Conservation (phyloP, 805 yeast genomes). For the Candida germanica region DNA sequence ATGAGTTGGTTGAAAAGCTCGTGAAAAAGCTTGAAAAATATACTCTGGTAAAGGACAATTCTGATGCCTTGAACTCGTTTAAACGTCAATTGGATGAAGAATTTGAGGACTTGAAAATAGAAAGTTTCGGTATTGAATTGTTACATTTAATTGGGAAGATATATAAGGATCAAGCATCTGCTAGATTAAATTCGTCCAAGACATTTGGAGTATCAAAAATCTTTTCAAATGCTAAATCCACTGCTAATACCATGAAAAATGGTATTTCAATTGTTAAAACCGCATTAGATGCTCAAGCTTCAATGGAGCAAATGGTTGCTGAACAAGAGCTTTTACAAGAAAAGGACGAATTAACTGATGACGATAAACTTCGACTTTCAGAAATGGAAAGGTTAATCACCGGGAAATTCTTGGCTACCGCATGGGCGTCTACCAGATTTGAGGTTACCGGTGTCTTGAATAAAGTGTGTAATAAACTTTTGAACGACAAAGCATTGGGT, state of each 20-base stretch:
- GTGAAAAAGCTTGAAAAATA: slow-evolving; percentile 46
- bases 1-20: slow-evolving; percentile 49
- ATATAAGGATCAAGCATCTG: slow-evolving; percentile 72
- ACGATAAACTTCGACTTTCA: slow-evolving; percentile 41
- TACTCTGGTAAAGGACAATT: slow-evolving; percentile 58
- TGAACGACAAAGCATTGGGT: slow-evolving; percentile 57
- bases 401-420: slow-evolving; percentile 89
- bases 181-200: slow-evolving; percentile 68
- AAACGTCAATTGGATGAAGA: slow-evolving; percentile 53
- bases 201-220: slow-evolving; percentile 86
- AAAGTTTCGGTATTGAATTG: slow-evolving; percentile 90
- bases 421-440: slow-evolving; percentile 90
- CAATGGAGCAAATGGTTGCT: slow-evolving; percentile 64
- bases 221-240: slow-evolving; percentile 76
- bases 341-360: slow-evolving; percentile 30
- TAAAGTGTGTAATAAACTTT: slow-evolving; percentile 51
- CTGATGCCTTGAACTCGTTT: slow-evolving; percentile 58
- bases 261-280: slow-evolving; percentile 79
- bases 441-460: slow-evolving; percentile 89
- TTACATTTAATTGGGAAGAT: slow-evolving; percentile 79
- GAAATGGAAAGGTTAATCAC: slow-evolving; percentile 79
- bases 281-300: slow-evolving; percentile 82
- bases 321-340: slow-evolving; percentile 53
- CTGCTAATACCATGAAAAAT: slow-evolving; percentile 77
- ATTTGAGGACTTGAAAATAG: slow-evolving; percentile 82